Base-by-base conservation (phyloP, 768 basidiomycete species). In the Boletus reticulatus region DNA sequence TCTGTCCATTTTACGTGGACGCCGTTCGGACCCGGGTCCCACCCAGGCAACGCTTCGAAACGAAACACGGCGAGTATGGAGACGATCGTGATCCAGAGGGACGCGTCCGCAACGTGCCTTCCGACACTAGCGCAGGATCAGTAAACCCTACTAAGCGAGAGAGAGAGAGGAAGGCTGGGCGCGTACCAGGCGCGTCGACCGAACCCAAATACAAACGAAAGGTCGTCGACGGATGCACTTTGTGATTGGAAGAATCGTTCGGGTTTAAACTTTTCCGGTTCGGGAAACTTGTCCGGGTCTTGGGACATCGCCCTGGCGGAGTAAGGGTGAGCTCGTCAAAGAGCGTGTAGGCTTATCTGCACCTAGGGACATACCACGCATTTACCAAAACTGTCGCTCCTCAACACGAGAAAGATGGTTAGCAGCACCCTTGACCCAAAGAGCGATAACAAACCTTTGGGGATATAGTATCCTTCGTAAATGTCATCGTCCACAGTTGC, bases 391-490 rank as follows among this genome's bases (percentile, higher is more conserved):
- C 61, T 1, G 57, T 68, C n/a, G 57, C 64, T 3, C 69, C 67
- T 62, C 17, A 20, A 34, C 4, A 16, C 14, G 31, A 12, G 31
- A 24, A 14, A 37, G 22, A 43, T 2, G 16, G 16, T 58, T 13
- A 34, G 27, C 20, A 8, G 43, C 34, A 3, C 37, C 41, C 29
- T 54, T 37, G 50, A 14, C 43, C 43, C 19, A 43, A 45, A 24
- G 19, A 37, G 20, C 39, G 32, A 43, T 13, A 20, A 37, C 24
- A 77, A 67, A 59, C 81, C 83, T 58, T 75, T 73, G 11, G 84
- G 82, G 42, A 85, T 85, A 7, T 79, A 59, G 52, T 79, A 79
- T 20, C 76, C 74, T 44, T 73, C 67, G 55, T 79, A 79, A 16
- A 72, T 52, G 48, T 77, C 79, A 51, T 78, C 76, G 36, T 72